Conservation (phyloP, 805 yeast genomes). For the Schwanniomyces vanrijiae region DNA sequence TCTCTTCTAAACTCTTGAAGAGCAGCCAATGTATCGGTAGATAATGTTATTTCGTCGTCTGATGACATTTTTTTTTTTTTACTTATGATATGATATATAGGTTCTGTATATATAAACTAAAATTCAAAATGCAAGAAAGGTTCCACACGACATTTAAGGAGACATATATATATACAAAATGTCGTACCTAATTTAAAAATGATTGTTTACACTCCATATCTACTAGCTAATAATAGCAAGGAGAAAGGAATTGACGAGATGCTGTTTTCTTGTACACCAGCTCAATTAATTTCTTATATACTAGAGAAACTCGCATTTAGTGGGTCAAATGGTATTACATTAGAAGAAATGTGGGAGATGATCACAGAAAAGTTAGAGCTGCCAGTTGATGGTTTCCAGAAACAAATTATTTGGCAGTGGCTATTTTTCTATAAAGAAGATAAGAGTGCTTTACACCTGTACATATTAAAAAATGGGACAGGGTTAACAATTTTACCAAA, state of each 20-base stretch:
- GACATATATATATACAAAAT: neutral
- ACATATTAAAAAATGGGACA: constrained; percentile 11
- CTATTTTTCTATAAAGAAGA: constrained; percentile 22
- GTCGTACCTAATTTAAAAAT: neutral
- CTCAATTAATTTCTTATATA: constrained; percentile 21
- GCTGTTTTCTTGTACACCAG: constrained; percentile 24
- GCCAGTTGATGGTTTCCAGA: constrained; percentile 33
- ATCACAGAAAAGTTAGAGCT: constrained; percentile 16
- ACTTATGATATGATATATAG: neutral
- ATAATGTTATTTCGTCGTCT: constrained; percentile 45
- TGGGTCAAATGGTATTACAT: constrained; percentile 29
- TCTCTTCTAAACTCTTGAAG: constrained; percentile 66
- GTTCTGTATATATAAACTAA: neutral
- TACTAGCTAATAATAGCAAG: neutral
- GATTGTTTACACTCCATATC: neutral
- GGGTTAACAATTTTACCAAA: constrained; percentile 15
- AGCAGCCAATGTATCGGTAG: constrained; percentile 53
- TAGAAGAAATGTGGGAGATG: constrained; percentile 27
- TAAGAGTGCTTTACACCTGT: constrained; percentile 12
- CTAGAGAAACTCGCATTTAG: constrained; percentile 30
- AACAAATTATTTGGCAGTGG: constrained; percentile 42
- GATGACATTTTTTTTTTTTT: constrained; percentile 26
- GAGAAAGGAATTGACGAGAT: constrained; percentile 2
- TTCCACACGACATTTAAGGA: neutral
- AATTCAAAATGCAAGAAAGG: neutral